Evolutionary conservation across 176 grass and related monocot species (phyloP).

Genomic region (Pontederia paniculata): DNA sequence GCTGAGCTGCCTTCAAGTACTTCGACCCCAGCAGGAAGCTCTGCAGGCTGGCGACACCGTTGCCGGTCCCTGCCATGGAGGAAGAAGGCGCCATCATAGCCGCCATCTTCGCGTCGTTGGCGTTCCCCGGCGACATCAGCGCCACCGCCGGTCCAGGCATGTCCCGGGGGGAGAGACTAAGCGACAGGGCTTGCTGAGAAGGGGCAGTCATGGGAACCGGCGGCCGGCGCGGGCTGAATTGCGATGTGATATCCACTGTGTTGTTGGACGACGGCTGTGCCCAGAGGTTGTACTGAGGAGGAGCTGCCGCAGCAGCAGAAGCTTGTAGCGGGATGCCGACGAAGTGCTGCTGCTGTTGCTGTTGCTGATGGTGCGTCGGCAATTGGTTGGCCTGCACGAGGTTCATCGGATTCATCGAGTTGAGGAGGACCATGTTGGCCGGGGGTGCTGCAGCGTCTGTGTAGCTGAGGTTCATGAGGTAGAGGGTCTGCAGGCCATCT

Average conservation of each 20-base stretch:
- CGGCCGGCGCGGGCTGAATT: background rate
- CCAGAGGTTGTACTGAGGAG: conserved; percentile 56
- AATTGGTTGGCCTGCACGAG: conserved; percentile 27
- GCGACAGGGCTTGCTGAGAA: conserved; percentile 46
- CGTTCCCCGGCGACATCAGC: conserved; percentile 35
- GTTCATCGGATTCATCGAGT: conserved; percentile 54
- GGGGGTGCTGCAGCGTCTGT: conserved; percentile 25
- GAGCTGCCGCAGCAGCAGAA: conserved; percentile 8
- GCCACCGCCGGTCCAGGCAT: conserved; percentile 24
- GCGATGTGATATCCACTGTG: conserved; percentile 23
- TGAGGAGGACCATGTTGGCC: conserved; percentile 87
- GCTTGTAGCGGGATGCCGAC: conserved; percentile 70
- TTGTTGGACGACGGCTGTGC: conserved; percentile 2
- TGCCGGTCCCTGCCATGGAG: conserved; percentile 7
- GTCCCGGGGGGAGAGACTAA: conserved; percentile 83
- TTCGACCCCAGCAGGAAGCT: conserved; percentile 81
- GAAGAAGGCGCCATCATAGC: background rate
- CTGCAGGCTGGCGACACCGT: conserved; percentile 15
- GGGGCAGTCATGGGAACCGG: background rate
- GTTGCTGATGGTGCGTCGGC: background rate
- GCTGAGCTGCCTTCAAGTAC: conserved; percentile 80
- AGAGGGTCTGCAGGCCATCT: conserved; percentile 73
- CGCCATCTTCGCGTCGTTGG: conserved; percentile 29
- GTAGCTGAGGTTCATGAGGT: conserved; percentile 88
- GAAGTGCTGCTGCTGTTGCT: conserved; percentile 47